Evolutionary conservation across 805 yeast genomes (phyloP).

Genomic region (Candida manassasensis): DNA sequence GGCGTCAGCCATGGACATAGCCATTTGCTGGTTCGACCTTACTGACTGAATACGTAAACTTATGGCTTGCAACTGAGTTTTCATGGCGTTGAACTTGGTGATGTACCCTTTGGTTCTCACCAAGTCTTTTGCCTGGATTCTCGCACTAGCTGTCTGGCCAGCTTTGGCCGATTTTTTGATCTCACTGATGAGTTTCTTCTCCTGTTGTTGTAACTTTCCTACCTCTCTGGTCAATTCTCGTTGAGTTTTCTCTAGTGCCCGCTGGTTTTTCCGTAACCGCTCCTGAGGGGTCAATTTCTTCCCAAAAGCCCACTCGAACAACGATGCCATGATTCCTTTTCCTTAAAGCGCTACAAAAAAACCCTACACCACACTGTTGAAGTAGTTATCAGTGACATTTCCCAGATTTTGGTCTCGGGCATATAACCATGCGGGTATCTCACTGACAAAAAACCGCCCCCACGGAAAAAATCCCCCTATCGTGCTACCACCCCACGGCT

Average conservation of each 20-base stretch:
- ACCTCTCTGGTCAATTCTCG: slow-evolving; percentile 89
- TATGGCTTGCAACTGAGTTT: slow-evolving; percentile 93
- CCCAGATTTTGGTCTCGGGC: no score
- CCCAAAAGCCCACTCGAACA: slow-evolving; percentile 93
- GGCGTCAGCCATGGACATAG: slow-evolving; percentile 90
- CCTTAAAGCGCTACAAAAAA: no score
- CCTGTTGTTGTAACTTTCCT: slow-evolving; percentile 81
- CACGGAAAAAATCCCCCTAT: no score
- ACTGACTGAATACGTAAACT: slow-evolving; percentile 88
- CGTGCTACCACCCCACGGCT: no score
- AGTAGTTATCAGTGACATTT: no score
- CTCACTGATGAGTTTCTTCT: slow-evolving; percentile 78
- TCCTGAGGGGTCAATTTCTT: slow-evolving; percentile 93
- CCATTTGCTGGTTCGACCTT: slow-evolving; percentile 92
- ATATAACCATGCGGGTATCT: no score
- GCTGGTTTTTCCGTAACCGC: slow-evolving; percentile 87
- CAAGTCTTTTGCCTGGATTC: slow-evolving; percentile 92
- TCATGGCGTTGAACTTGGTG: slow-evolving; percentile 87
- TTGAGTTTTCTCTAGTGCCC: slow-evolving; percentile 92
- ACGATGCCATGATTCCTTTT: slow-evolving; percentile 21
- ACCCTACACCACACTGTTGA: no score
- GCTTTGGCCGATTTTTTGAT: slow-evolving; percentile 88
- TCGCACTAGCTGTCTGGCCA: slow-evolving; percentile 85
- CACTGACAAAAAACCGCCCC: no score
- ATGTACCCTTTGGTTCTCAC: slow-evolving; percentile 82